A percentile compares a stretch with the other conserved stretches of the same genome.
Evolutionary conservation across 208 protist genomes (phyloP).

Genomic region (Trypanosoma boissoni): DNA sequence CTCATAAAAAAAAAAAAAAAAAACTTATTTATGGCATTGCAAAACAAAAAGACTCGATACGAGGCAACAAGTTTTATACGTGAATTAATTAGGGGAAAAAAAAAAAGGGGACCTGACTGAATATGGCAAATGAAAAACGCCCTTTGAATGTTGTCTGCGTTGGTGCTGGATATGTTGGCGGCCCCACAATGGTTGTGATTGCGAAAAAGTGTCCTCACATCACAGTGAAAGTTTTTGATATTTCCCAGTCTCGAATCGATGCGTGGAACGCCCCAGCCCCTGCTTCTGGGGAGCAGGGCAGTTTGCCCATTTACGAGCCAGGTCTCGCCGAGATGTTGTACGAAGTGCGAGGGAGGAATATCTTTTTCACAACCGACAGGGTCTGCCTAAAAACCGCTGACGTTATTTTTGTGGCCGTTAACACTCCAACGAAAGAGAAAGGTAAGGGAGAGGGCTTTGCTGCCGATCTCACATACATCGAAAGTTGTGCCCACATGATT

Average conservation of each 20-base stretch:
- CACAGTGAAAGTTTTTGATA: slow-evolving; percentile 91
- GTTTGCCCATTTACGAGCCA: slow-evolving; percentile 95
- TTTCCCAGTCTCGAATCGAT: slow-evolving; percentile 86
- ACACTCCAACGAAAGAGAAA: slow-evolving; percentile 96
- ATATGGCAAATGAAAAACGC: background rate
- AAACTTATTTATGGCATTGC: background rate
- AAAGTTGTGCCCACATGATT: slow-evolving; percentile 82
- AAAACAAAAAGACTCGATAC: background rate
- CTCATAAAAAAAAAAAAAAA: slow-evolving; percentile 11
- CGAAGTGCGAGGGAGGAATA: slow-evolving; percentile 72
- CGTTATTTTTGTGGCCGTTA: slow-evolving; percentile 97
- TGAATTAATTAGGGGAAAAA: background rate
- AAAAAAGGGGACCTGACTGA: background rate
- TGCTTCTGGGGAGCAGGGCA: slow-evolving; percentile 14
- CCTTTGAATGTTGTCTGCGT: slow-evolving; percentile 68
- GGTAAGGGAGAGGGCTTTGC: slow-evolving; percentile 88
- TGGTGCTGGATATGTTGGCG: slow-evolving; percentile 96
- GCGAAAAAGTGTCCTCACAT: slow-evolving; percentile 92
- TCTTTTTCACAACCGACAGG: slow-evolving; percentile 95
- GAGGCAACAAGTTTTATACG: slow-evolving; percentile 2
- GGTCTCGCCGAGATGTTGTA: slow-evolving; percentile 91
- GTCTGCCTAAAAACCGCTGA: slow-evolving; percentile 73
- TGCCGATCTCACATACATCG: slow-evolving; percentile 90
- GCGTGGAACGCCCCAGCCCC: slow-evolving; percentile 89
- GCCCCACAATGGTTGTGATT: slow-evolving; percentile 96